A percentile compares a stretch with the other conserved stretches of the same genome.
Conservation (phyloP, 768 basidiomycete genomes). For the Myochromella boudieri region DNA sequence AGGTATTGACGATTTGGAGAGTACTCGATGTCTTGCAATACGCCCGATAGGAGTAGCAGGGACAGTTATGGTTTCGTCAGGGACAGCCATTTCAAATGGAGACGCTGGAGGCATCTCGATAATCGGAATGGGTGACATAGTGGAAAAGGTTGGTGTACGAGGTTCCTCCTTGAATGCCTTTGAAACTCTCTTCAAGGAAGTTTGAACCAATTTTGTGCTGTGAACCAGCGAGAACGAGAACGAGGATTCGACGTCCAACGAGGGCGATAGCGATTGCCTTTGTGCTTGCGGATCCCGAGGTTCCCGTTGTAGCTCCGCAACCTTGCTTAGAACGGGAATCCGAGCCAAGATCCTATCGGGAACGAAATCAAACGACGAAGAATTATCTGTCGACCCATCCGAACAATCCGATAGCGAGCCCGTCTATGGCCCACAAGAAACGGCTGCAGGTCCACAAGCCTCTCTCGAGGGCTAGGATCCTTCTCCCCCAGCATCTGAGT, state of each 20-base stretch:
- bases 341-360: no score
- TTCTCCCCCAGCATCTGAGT: neutral
- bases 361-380: no score
- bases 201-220: neutral
- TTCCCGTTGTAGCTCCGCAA: no score
- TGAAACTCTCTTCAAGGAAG: neutral
- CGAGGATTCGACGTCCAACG: no score
- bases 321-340: no score
- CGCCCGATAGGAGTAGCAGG: neutral
- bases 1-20: conserved; percentile 1
- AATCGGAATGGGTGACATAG: neutral
- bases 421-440: neutral
- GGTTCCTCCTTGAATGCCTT: neutral
- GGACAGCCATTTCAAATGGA: neutral
- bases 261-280: no score
- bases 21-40: conserved; percentile 8
- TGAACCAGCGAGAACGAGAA: no score
- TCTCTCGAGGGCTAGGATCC: neutral
- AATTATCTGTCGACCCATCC: neutral
- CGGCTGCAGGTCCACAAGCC: no score
- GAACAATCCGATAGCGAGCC: neutral
- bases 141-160: neutral
- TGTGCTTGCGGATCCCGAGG: no score
- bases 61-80: neutral
- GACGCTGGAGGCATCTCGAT: neutral